Evolutionary conservation across 257 asterid genomes (phyloP).

Genomic region (Plantago major): DNA sequence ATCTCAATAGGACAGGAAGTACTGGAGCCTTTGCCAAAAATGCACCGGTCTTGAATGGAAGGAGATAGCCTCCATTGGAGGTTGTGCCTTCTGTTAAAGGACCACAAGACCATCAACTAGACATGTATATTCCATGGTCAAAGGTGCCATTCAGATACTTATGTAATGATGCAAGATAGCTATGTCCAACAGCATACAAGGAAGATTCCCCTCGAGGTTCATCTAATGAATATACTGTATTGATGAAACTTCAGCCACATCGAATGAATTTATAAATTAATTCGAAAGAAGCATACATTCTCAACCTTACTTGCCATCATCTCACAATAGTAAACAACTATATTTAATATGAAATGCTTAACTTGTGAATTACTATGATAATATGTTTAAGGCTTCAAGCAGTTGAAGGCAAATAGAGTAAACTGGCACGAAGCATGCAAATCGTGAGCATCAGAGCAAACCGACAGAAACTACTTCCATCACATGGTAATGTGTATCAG

Average conservation of each 20-base stretch:
- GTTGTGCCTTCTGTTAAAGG: slow-evolving; percentile 86
- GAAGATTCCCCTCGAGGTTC: neutral
- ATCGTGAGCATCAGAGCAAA: neutral
- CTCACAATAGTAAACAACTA: neutral
- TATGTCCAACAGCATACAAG: neutral
- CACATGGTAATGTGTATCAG: neutral
- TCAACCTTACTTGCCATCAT: neutral
- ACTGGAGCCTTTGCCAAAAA: slow-evolving; percentile 85
- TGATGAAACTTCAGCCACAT: neutral
- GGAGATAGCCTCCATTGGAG: slow-evolving; percentile 87
- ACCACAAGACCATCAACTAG: slow-evolving; percentile 1
- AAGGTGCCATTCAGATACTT: slow-evolving; percentile 9
- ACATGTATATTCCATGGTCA: slow-evolving; percentile 4
- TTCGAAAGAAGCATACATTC: neutral
- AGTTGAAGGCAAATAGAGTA: neutral
- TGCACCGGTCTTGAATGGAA: slow-evolving; percentile 97
- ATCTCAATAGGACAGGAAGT: slow-evolving; percentile 83
- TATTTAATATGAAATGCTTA: neutral
- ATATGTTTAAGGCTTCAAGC: neutral
- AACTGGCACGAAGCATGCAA: slow-evolving; percentile 3
- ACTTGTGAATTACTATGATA: too few relatives aligned
- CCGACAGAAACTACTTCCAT: slow-evolving; percentile 4
- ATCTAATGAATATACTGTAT: neutral
- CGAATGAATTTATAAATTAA: neutral
- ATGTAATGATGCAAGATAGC: slow-evolving; percentile 2